phyloP scores from a whole-genome alignment of 306 rosid genomes.

The Adenanthera pavonina region DNA sequence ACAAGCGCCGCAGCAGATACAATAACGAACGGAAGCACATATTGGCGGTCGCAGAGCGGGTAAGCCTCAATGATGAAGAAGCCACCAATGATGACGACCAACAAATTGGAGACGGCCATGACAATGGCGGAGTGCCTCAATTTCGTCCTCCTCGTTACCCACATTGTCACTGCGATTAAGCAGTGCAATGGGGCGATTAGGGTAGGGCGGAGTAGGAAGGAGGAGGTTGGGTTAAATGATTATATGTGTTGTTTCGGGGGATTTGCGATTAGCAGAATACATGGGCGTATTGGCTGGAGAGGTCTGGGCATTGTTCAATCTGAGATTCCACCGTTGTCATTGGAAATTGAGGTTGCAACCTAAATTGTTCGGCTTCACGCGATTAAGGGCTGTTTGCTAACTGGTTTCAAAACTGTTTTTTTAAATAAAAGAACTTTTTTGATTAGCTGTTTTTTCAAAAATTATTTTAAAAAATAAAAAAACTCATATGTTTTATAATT shows the following conservation, averaged over 20 bases:
- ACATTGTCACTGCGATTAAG: conserved; percentile 30
- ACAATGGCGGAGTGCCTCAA: conserved; percentile 47
- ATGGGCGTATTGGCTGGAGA: neutral
- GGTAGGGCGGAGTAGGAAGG: neutral
- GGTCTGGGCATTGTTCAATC: neutral
- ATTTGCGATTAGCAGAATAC: neutral
- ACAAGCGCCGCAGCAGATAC: conserved; percentile 50
- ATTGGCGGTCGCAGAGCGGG: conserved; percentile 44
- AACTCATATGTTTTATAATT: too few relatives aligned
- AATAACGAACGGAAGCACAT: conserved; percentile 41
- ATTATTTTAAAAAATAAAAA: too few relatives aligned
- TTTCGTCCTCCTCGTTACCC: conserved; percentile 41
- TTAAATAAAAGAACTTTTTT: too few relatives aligned
- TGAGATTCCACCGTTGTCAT: neutral
- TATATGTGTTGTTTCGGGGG: neutral
- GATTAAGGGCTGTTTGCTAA: too few relatives aligned
- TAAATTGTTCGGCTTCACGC: neutral
- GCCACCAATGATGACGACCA: conserved; percentile 42
- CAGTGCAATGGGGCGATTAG: neutral
- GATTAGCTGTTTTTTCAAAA: too few relatives aligned
- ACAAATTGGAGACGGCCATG: conserved; percentile 43
- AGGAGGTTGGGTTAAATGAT: neutral
- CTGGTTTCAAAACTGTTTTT: too few relatives aligned
- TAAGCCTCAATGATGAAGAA: conserved; percentile 38
- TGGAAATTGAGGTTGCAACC: neutral